Percentiles rank a stretch among this genome's conserved stretches.
These are phyloP conservation scores for Fulvia fulva DNA, from an alignment of 2,329 filamentous ascomycete genomes.

Conservation along the genomic window DNA sequence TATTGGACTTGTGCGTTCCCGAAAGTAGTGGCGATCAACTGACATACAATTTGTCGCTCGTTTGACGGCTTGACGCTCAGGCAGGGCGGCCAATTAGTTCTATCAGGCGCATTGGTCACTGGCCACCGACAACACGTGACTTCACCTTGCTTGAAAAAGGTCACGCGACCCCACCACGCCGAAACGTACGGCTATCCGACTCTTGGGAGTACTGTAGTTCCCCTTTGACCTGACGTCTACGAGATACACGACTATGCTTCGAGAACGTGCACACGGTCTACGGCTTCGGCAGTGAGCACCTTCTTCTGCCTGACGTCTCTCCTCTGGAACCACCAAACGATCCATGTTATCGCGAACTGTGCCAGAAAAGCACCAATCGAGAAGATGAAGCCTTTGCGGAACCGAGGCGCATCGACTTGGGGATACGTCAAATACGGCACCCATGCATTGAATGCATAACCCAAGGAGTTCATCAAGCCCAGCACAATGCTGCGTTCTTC, in stretches of 20 bases:
- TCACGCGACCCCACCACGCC: too few species aligned
- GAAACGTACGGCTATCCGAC: too few species aligned
- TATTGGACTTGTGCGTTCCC: too few species aligned
- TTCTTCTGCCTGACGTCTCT: constrained; percentile 18
- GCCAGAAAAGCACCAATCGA: constrained; percentile 19
- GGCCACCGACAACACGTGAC: too few species aligned
- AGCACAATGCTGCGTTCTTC: constrained; percentile 66
- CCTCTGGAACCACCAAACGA: constrained; percentile 22
- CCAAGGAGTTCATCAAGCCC: constrained; percentile 65
- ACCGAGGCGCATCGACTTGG: constrained; percentile 18
- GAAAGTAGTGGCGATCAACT: too few species aligned
- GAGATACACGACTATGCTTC: background rate
- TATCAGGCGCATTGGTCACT: too few species aligned
- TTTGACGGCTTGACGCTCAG: too few species aligned
- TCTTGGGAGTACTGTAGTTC: too few species aligned
- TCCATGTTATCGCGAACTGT: constrained; percentile 22
- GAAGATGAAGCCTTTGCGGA: constrained; percentile 26
- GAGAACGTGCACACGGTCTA: background rate
- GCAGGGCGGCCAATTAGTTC: too few species aligned
- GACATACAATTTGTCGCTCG: too few species aligned
- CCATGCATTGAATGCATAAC: constrained; percentile 67
- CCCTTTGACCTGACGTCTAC: too few species aligned
- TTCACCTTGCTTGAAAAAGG: too few species aligned
- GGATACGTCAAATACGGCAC: constrained; percentile 49
- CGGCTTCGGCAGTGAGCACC: constrained; percentile 6